Evolutionary conservation across 83 land plant species (phyloP).

Genomic region (Picea mariana): DNA sequence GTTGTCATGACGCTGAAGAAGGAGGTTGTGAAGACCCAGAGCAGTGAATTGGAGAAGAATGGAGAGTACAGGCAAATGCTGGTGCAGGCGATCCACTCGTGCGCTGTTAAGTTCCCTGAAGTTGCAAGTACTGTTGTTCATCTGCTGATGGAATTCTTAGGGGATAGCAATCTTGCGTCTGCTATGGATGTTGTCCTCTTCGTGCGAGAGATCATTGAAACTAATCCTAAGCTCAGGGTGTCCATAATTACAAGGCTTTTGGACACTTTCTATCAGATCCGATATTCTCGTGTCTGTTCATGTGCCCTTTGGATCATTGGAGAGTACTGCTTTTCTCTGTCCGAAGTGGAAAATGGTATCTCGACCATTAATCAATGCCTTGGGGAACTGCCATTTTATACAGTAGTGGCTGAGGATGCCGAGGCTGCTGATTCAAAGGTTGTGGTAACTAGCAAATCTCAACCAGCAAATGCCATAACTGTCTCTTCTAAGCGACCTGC

Average conservation of each 20-base stretch:
- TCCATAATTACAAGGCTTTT: constrained; percentile 74
- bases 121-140: constrained; percentile 91
- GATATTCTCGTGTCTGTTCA: constrained; percentile 71
- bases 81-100: constrained; percentile 85
- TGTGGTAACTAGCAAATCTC: constrained; percentile 24
- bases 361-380: constrained; percentile 83
- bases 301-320: constrained; percentile 96
- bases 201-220: constrained; percentile 88
- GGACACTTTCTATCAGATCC: constrained; percentile 87
- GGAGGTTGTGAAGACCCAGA: constrained; percentile 90
- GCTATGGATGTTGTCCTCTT: constrained; percentile 81
- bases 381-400: constrained; percentile 82
- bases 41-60: constrained; percentile 84
- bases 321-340: constrained; percentile 73
- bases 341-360: constrained; percentile 81
- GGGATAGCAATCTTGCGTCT: constrained; percentile 85
- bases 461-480: constrained; percentile 24
- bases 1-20: constrained; percentile 82
- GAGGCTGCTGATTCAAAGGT: constrained; percentile 40
- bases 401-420: constrained; percentile 56
- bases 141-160: constrained; percentile 89
- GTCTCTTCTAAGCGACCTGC: constrained; percentile 79
- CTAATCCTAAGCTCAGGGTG: constrained; percentile 76
- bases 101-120: constrained; percentile 89
- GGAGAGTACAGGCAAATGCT: constrained; percentile 93